phyloP scores from a whole-genome alignment of 148 eudicot species.

The Vaccinium darrowii region DNA sequence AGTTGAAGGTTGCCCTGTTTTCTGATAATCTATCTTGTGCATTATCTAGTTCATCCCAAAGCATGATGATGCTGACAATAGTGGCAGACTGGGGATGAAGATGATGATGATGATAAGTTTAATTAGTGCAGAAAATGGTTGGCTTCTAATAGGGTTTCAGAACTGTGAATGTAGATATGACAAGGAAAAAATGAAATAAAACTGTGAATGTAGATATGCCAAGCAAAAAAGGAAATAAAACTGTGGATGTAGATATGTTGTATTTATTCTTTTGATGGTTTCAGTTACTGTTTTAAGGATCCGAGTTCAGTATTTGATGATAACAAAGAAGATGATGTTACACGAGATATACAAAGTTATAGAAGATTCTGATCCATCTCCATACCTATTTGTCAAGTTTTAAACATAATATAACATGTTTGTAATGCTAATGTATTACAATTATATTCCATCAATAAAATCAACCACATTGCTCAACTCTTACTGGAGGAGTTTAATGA shows the following conservation, averaged over 20 bases:
- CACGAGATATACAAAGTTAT: not conserved
- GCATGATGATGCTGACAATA: not conserved
- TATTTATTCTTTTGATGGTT: not conserved
- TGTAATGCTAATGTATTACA: not conserved
- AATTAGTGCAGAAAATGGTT: not conserved
- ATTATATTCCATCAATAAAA: not conserved
- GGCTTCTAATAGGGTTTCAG: not conserved
- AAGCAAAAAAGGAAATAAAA: not conserved
- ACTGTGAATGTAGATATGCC: no score
- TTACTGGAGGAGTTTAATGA: not conserved
- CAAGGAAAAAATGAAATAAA: no score
- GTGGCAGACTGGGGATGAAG: not conserved
- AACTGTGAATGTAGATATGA: not conserved
- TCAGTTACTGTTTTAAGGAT: not conserved
- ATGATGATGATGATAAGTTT: not conserved
- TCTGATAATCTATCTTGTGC: not conserved
- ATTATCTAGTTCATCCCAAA: not conserved
- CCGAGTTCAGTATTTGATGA: not conserved
- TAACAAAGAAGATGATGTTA: not conserved
- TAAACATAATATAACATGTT: not conserved
- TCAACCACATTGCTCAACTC: not conserved
- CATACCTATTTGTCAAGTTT: not conserved
- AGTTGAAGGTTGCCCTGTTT: constrained; percentile 37
- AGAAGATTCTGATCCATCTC: not conserved
- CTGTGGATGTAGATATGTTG: not conserved